Evolutionary conservation across 805 yeast species (phyloP).

Genomic region (Teunomyces funiuensis): DNA sequence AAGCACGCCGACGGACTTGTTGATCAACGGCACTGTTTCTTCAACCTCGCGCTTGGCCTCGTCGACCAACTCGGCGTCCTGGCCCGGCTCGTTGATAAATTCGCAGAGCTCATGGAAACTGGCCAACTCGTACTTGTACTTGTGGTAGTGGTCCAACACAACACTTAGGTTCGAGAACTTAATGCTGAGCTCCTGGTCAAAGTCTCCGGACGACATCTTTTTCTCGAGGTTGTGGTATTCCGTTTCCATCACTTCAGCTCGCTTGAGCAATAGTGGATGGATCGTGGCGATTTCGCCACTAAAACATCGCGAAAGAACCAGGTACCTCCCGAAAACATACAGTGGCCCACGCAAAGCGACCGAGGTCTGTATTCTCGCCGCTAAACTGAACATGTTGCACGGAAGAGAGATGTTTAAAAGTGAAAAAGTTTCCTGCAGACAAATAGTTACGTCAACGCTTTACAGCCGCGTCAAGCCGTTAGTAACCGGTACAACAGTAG

Average conservation of each 20-base stretch:
- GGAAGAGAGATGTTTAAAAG: neutral
- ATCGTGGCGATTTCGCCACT: conserved; percentile 21
- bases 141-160: conserved; percentile 31
- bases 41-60: conserved; percentile 67
- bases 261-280: conserved; percentile 39
- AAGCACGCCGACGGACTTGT: conserved; percentile 42
- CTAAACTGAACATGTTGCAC: neutral
- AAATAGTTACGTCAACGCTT: neutral
- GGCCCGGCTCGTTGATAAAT: conserved; percentile 21
- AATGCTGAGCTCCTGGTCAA: conserved; percentile 33
- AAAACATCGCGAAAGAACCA: conserved; percentile 4
- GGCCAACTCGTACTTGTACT: conserved; percentile 26
- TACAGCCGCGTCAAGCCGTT: neutral
- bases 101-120: conserved; percentile 26
- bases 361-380: neutral
- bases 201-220: conserved; percentile 27
- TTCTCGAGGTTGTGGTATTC: conserved; percentile 30
- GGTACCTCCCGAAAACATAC: conserved; percentile 3
- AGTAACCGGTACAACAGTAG: neutral
- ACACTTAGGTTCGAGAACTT: conserved; percentile 32
- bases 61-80: conserved; percentile 41
- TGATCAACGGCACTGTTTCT: conserved; percentile 45
- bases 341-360: neutral
- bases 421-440: neutral
- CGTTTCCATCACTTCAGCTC: conserved; percentile 33